Evolutionary conservation across 2,329 filamentous ascomycete species (phyloP).

Genomic region (Fusarium udum): DNA sequence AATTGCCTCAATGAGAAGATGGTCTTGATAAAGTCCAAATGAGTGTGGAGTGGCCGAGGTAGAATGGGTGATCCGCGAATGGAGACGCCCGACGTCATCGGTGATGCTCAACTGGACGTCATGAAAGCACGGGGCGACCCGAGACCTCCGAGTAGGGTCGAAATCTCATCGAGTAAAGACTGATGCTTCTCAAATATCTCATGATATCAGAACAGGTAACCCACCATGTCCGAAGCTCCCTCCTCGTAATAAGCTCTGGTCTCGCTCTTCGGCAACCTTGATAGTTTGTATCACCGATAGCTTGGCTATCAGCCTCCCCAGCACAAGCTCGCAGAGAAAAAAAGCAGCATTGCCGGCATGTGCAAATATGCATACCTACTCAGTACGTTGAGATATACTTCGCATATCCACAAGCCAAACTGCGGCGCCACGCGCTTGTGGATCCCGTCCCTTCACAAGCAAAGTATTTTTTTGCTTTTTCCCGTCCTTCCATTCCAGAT

Average conservation of each 20-base stretch:
- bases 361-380: conserved; percentile 20
- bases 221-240: conserved; percentile 2
- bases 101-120: conserved; percentile 4
- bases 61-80: conserved; percentile 2
- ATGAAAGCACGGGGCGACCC: conserved; percentile 11
- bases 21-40: not conserved
- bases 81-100: conserved; percentile 2
- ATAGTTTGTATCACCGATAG: not conserved
- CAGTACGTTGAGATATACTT: conserved; percentile 22
- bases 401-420: conserved; percentile 29
- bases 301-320: not conserved
- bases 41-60: not conserved
- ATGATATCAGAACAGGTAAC: conserved; percentile 6
- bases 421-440: conserved; percentile 39
- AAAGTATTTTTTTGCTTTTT: conserved; percentile 15
- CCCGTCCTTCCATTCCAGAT: conserved; percentile 34
- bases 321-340: not conserved
- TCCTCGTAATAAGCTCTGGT: not conserved
- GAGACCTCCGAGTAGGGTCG: conserved; percentile 8
- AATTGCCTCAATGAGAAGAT: not conserved
- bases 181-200: conserved; percentile 22
- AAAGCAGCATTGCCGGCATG: conserved; percentile 13
- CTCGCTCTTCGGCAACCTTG: not conserved
- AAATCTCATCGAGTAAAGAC: not conserved
- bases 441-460: conserved; percentile 26